Evolutionary conservation across 2,329 filamentous ascomycete species (phyloP).

Genomic region (Botrytis galanthina): DNA sequence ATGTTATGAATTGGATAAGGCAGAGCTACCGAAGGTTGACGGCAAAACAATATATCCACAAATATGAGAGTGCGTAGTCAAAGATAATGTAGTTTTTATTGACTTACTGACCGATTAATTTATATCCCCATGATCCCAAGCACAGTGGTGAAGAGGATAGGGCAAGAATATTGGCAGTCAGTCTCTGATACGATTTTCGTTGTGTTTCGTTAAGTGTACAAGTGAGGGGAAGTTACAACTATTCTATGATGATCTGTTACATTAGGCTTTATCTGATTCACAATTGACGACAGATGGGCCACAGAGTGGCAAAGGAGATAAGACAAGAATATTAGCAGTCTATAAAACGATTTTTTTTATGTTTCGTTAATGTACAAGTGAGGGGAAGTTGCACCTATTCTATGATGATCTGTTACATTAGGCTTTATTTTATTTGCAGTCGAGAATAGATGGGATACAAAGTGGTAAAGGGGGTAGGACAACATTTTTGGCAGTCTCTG

Average conservation of each 20-base stretch:
- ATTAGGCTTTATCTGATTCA: not conserved
- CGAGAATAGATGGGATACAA: not conserved
- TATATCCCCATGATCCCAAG: too few relatives aligned
- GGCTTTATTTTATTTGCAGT: not conserved
- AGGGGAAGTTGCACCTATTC: too few relatives aligned
- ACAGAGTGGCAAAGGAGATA: too few relatives aligned
- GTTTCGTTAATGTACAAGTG: not conserved
- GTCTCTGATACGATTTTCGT: not conserved
- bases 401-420: too few relatives aligned
- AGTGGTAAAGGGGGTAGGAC: not conserved
- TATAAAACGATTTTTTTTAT: not conserved
- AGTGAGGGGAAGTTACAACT: not conserved
- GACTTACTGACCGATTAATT: not conserved
- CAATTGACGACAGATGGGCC: not conserved
- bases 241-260: too few relatives aligned
- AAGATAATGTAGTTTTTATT: not conserved
- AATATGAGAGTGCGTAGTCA: not conserved
- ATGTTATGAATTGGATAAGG: not conserved
- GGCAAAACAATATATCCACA: not conserved
- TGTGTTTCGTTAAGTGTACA: not conserved
- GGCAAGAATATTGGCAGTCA: too few relatives aligned
- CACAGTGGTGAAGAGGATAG: not conserved
- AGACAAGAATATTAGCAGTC: too few relatives aligned
- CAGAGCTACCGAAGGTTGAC: not conserved
- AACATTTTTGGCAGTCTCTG: too few relatives aligned